phyloP scores from a whole-genome alignment of 2,329 filamentous ascomycete genomes.

The Apiospora hydei region DNA sequence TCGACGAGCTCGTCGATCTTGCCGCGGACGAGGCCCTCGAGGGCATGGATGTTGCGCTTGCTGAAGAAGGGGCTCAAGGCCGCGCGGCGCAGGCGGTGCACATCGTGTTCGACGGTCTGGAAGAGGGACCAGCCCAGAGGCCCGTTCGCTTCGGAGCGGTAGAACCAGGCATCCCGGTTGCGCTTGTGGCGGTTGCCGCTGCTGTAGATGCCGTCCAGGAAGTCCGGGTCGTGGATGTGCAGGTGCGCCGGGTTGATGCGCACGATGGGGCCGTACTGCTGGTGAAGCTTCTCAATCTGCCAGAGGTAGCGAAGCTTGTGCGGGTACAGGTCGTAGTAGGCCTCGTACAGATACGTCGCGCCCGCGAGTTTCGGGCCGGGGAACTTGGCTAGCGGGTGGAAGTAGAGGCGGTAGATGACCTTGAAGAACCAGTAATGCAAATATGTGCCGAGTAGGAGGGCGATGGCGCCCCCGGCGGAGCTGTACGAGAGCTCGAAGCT shows the following conservation, averaged over 20 bases:
- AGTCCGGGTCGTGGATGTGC: conserved; percentile 1
- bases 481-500: too few relatives aligned
- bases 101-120: conserved; percentile 10
- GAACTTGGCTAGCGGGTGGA: conserved; percentile 32
- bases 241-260: background rate
- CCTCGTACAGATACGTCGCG: conserved; percentile 32
- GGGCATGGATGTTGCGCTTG: conserved; percentile 27
- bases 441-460: too few relatives aligned
- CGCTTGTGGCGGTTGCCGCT: background rate
- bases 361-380: conserved; percentile 35
- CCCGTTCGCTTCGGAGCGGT: background rate
- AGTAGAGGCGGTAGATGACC: background rate
- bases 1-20: background rate
- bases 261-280: background rate
- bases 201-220: background rate
- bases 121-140: background rate
- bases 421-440: background rate
- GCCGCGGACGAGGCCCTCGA: background rate
- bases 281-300: background rate
- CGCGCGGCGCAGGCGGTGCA: conserved; percentile 20
- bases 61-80: conserved; percentile 42
- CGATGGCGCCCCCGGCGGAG: too few relatives aligned
- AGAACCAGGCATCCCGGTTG: background rate
- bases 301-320: background rate
- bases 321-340: conserved; percentile 32